A percentile compares a stretch with the other conserved stretches of the same genome.
Conservation (phyloP, 441 rosid genomes). For the Biscutella laevigata region DNA sequence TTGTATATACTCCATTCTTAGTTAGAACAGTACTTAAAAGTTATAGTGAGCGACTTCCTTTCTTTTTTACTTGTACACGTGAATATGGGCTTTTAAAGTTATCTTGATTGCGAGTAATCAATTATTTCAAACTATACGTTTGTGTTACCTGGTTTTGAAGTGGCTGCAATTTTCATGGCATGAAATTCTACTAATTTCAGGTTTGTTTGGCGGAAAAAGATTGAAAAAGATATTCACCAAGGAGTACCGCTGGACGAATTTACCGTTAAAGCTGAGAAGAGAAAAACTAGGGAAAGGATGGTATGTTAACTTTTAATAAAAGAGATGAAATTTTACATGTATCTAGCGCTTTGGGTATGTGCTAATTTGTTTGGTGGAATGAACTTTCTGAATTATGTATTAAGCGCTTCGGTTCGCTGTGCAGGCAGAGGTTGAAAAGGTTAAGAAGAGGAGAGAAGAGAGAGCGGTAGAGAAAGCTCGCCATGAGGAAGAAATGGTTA, state of each 20-base stretch:
- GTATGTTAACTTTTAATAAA: conserved; percentile 29
- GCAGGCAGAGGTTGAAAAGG: conserved; percentile 91
- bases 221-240: conserved; percentile 65
- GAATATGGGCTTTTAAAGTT: neutral
- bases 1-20: neutral
- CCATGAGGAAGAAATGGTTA: conserved; percentile 93
- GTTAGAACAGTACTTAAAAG: neutral
- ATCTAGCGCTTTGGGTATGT: neutral
- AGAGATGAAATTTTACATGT: neutral
- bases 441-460: conserved; percentile 94
- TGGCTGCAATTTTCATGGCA: neutral
- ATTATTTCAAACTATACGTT: neutral
- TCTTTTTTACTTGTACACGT: neutral
- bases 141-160: conserved; percentile 7
- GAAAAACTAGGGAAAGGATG: conserved; percentile 72
- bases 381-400: neutral
- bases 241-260: conserved; percentile 62
- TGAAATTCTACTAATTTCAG: conserved; percentile 25
- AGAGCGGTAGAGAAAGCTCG: conserved; percentile 84
- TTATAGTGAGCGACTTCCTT: neutral
- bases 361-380: neutral
- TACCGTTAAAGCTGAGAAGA: conserved; percentile 77
- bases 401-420: conserved; percentile 1
- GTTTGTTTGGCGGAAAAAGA: conserved; percentile 91
- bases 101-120: neutral